These are phyloP conservation scores for Trichoderma asperellum DNA, from an alignment of 2,329 filamentous ascomycete genomes.

Conservation along the genomic window DNA sequence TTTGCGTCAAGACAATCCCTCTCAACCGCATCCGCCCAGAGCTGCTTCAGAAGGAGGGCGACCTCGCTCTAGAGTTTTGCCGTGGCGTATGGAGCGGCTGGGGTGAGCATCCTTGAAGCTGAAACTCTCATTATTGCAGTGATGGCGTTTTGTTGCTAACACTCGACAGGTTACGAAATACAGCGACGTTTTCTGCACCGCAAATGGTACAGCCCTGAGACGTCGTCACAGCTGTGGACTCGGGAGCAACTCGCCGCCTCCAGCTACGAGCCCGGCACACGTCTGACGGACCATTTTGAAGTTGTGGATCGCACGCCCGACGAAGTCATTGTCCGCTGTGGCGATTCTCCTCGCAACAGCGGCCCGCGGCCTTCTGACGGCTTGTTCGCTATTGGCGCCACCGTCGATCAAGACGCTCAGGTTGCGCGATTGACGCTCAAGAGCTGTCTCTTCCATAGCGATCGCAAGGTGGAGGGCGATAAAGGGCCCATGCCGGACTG, in stretches of 20 bases:
- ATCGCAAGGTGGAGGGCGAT: slow-evolving; percentile 41
- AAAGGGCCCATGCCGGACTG: slow-evolving; percentile 39
- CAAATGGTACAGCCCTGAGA: slow-evolving; percentile 49
- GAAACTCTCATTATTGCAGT: neutral
- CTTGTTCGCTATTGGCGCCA: slow-evolving; percentile 66
- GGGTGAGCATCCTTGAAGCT: slow-evolving; percentile 50
- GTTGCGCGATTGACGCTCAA: slow-evolving; percentile 68
- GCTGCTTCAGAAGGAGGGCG: slow-evolving; percentile 62
- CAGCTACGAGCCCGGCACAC: slow-evolving; percentile 64
- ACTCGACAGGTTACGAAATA: slow-evolving; percentile 54
- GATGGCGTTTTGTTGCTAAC: neutral
- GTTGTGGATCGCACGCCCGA: slow-evolving; percentile 66
- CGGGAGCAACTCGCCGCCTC: slow-evolving; percentile 56
- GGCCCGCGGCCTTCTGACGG: slow-evolving; percentile 64
- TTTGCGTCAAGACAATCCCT: slow-evolving; percentile 65
- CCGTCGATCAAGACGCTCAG: slow-evolving; percentile 60
- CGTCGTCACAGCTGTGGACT: slow-evolving; percentile 65
- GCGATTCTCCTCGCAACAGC: slow-evolving; percentile 63
- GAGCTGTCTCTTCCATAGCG: slow-evolving; percentile 61
- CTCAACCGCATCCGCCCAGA: slow-evolving; percentile 67
- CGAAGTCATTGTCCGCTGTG: slow-evolving; percentile 66
- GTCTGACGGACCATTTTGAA: slow-evolving; percentile 73
- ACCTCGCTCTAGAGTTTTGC: slow-evolving; percentile 66
- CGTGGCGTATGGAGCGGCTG: slow-evolving; percentile 68
- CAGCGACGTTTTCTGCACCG: slow-evolving; percentile 61